Base-by-base conservation (phyloP, 2,329 filamentous ascomycete species). In the Botrytis tulipae region DNA sequence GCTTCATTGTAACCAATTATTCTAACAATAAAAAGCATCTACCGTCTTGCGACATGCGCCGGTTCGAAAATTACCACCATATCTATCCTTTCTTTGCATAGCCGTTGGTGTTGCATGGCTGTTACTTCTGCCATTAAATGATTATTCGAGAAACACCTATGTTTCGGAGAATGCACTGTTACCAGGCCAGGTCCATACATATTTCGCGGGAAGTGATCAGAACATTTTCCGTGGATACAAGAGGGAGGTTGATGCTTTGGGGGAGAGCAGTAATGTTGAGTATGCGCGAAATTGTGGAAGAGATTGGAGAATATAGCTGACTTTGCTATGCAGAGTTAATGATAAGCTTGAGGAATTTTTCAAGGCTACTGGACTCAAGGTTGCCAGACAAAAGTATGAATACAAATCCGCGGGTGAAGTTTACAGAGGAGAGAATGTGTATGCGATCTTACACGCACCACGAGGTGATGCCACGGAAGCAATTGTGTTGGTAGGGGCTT, bases 161-260 rank as follows among this genome's bases (percentile, higher is more conserved):
- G 96, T 99, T 73, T 98, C 95, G 61, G 96, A 99, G 83, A 99
- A 99, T 82, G 96, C 96, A 18, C 89, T 99, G 48, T 86, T 99
- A 22, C 96, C 96, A 0, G 96, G 95, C 3, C 96, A 99, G 83
- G 96, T 98, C 14, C 95, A 98, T 84, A 97, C 96, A 1, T 99
- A 99, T 83, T 99, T 99, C 81, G 91, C 93, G 10, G 96, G 96
- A 29, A 97, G 94, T 82, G 96, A 99, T 82, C 95, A 98, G 84
- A 93, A 98, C 82, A 89, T 98, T 76, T 95, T 98, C 80, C 89
- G 94, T 65, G 96, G 94, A 12, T 98, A 97, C 82, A 90, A 92
- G 80, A 91, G 93, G 80, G 96, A 98, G 84, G 86, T 97, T 69
- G 89, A 92, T 77, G 86, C 84, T 14, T 80, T 95, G 74, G 86